Evolutionary conservation across 768 basidiomycete genomes (phyloP).

Genomic region (Russula sp.): DNA sequence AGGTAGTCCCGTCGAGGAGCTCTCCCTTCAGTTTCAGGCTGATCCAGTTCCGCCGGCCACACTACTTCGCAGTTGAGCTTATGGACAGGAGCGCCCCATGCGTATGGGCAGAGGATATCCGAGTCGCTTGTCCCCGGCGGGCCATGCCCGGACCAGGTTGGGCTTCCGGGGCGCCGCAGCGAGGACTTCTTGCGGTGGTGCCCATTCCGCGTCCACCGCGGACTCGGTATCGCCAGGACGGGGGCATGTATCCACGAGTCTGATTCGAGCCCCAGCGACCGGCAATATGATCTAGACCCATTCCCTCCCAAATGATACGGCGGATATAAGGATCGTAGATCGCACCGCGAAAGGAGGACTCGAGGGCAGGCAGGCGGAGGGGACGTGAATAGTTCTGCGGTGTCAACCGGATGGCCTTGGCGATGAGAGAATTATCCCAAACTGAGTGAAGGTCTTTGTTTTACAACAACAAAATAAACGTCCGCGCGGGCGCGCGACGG

Average conservation of each 20-base stretch:
- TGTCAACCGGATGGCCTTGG: slow-evolving; percentile 73
- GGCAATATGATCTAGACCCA: slow-evolving; percentile 43
- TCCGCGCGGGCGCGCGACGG: background rate
- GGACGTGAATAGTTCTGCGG: slow-evolving; percentile 74
- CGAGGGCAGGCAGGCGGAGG: slow-evolving; percentile 64
- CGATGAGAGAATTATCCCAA: slow-evolving; percentile 83
- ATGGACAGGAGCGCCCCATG: slow-evolving; percentile 74
- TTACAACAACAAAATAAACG: background rate
- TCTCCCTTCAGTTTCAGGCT: slow-evolving; percentile 31
- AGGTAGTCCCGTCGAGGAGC: slow-evolving; percentile 39
- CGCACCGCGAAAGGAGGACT: slow-evolving; percentile 63
- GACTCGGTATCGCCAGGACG: slow-evolving; percentile 11
- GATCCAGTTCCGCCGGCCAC: slow-evolving; percentile 72
- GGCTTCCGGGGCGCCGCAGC: background rate
- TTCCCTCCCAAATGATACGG: slow-evolving; percentile 81
- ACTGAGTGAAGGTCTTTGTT: slow-evolving; percentile 72
- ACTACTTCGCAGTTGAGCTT: slow-evolving; percentile 77
- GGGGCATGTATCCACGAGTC: slow-evolving; percentile 70
- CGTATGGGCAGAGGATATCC: slow-evolving; percentile 64
- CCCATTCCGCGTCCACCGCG: background rate
- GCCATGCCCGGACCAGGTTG: slow-evolving; percentile 10
- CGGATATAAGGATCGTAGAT: slow-evolving; percentile 90
- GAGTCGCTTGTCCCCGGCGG: slow-evolving; percentile 44
- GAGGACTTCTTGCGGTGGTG: background rate
- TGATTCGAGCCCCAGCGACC: slow-evolving; percentile 55